These are phyloP conservation scores for Amaranthus palmeri DNA, from an alignment of 148 eudicot genomes.

Conservation along the genomic window DNA sequence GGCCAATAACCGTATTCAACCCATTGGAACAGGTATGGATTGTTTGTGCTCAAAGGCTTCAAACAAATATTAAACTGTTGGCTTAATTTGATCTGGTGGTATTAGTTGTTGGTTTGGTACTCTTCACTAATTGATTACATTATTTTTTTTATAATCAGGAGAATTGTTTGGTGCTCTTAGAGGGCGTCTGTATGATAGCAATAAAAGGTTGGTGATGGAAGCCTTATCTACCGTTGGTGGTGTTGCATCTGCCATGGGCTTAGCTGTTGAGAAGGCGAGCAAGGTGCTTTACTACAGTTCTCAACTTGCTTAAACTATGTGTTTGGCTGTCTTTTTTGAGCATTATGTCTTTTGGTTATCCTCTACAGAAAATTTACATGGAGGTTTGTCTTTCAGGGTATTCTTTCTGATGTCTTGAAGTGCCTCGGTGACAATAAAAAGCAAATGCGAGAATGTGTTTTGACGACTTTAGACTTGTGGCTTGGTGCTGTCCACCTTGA, in stretches of 20 bases:
- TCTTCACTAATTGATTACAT: neutral
- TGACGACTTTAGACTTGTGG: constrained; percentile 82
- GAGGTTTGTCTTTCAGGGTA: constrained; percentile 54
- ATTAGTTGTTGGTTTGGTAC: constrained; percentile 6
- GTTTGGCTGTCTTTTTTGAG: neutral
- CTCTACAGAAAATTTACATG: neutral
- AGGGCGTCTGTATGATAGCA: constrained; percentile 87
- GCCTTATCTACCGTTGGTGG: constrained; percentile 72
- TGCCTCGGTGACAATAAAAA: constrained; percentile 98
- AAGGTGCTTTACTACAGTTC: constrained; percentile 43
- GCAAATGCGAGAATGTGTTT: constrained; percentile 89
- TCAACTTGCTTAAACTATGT: constrained; percentile 8
- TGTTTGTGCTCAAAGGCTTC: neutral
- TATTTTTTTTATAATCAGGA: constrained; percentile 37
- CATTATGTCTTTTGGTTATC: neutral
- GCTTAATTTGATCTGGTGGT: too few relatives aligned
- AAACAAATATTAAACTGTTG: neutral
- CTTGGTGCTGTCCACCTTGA: constrained; percentile 93
- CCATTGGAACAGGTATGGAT: constrained; percentile 77
- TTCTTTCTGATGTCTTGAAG: constrained; percentile 91
- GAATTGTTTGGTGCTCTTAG: constrained; percentile 93
- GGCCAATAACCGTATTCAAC: constrained; percentile 93
- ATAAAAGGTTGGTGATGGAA: constrained; percentile 79
- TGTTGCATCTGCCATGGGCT: constrained; percentile 95
- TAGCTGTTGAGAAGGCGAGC: constrained; percentile 85